Evolutionary conservation across 805 yeast genomes (phyloP), one percentile per base, ranked within the genome.

Genomic region (Kodamaea kaohsiungensis): DNA sequence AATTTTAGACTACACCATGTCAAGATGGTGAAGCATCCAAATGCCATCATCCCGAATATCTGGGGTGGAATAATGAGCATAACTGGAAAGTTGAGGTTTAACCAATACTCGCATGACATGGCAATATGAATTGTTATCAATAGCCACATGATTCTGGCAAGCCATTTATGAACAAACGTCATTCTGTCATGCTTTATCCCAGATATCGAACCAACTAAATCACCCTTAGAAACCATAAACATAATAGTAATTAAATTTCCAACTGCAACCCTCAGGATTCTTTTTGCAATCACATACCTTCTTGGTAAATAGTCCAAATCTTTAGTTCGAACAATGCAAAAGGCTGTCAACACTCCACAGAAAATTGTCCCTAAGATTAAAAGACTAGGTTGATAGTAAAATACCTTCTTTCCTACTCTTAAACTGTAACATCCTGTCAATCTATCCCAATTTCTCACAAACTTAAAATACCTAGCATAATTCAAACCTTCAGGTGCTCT

Each of bases 1-100:
- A 70, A 60, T 51, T 65, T 67, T 13, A 71, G 42, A 37, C 76
- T 69, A 3, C 70, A 77, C 65, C 73, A 68, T 8, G 68, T 68
- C 52, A 78, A 59, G 45, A 76, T 46, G 19, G 66, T 67, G 61
- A 77, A 68, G 43, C 71, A 63, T 5, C 66, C 69, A 55, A 70
- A 75, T 1, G 82, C 75, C 45, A 79, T 78, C 62, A 75, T 70
- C 7, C 83, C 84, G 62, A 79, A 79, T n/a, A 75, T 74, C 54
- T 75, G 79, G 0, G 83, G 82, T 3, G 84, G 83, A 43, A 78
- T 78, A 16, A 60, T 43, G 9, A 79, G 53, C 81, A 77, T 76
- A 9, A 75, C 60, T 7, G 62, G 53, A 53, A 76, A 72, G 27
- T 70, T 66, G 49, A 77, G 46, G 7, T 59, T 62, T n/a, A 76